Evolutionary conservation across 2,329 filamentous ascomycete genomes (phyloP), one percentile per base, ranked within the genome.

Genomic region (Nectriaceae sp.): DNA sequence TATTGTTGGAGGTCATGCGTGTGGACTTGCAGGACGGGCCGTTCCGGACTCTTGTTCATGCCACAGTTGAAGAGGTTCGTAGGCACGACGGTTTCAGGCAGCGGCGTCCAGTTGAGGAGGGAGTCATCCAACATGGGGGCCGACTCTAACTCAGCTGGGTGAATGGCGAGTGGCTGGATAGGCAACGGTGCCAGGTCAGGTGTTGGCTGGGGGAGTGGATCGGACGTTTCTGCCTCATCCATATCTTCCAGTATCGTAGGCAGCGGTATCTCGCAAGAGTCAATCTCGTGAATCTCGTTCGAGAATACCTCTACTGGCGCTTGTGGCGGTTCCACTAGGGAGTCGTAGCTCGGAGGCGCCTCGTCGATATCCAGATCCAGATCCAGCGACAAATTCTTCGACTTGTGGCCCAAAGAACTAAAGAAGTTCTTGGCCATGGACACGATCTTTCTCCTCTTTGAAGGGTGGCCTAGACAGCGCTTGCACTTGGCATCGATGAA

Each of bases 391-490:
- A 62, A 61, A 21, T 57, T 63, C 54, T 70, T 77, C 35, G 71
- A 67, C 56, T 73, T 78, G 57, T 78, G 72, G 8, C 78, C 78
- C 22, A 82, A 66, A 11, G 72, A 75, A 19, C 75, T 74, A 60
- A 82, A 80, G 64, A 82, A 78, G 56, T 65, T 75, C 62, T 76
- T 80, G 39, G 79, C 79, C 69, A 76, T 72, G 46, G 71, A 73
- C 53, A 82, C 63, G 51, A 81, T 77, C 57, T 74, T 77, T 60
- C 70, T 73, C 57, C 78, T 70, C 65, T 75, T 77, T 5, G 75
- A 79, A 3, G 74, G 72, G 31, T 77, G 76, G n/a, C 72, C 72
- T 16, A 75, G 61, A 54, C 76, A 80, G 33, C 71, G 70, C 46
- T 73, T 75, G 66, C 77, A 80, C 57, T 75, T 66, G 54, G 70